A percentile compares a stretch with the other conserved stretches of the same genome.
phyloP scores from a whole-genome alignment of 257 asterid genomes.

The Solanum dulcamara region DNA sequence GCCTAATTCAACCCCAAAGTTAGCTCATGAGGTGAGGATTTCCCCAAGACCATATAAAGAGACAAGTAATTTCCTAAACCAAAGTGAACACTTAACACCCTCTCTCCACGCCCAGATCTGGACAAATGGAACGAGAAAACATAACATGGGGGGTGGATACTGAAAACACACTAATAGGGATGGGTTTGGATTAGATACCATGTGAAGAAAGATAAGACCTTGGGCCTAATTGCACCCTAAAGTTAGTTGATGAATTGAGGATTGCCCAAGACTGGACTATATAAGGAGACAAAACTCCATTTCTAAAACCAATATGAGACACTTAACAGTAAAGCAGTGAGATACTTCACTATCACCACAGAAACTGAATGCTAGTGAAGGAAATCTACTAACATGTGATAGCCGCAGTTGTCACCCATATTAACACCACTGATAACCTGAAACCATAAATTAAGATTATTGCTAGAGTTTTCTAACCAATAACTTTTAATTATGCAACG shows the following conservation, averaged over 20 bases:
- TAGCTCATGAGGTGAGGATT: neutral
- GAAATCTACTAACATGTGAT: conserved; percentile 51
- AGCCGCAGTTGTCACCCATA: conserved; percentile 82
- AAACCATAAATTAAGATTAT: conserved; percentile 13
- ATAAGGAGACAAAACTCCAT: neutral
- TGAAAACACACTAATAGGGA: neutral
- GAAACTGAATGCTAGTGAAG: neutral
- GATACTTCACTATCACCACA: neutral
- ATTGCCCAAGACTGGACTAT: neutral
- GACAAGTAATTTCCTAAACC: neutral
- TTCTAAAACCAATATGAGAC: conserved; percentile 7
- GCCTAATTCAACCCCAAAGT: neutral
- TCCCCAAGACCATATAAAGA: neutral
- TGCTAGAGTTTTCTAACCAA: neutral
- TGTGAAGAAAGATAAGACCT: neutral
- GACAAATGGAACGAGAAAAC: neutral
- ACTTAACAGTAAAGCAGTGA: neutral
- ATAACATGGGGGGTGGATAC: neutral
- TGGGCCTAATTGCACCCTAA: neutral
- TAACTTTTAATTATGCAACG: neutral
- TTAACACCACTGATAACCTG: conserved; percentile 90
- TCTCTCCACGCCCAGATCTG: neutral
- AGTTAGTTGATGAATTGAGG: neutral
- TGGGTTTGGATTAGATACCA: neutral
- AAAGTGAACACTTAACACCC: neutral